phyloP scores from a whole-genome alignment of 2,329 filamentous ascomycete genomes.

The Apiospora hydei region DNA sequence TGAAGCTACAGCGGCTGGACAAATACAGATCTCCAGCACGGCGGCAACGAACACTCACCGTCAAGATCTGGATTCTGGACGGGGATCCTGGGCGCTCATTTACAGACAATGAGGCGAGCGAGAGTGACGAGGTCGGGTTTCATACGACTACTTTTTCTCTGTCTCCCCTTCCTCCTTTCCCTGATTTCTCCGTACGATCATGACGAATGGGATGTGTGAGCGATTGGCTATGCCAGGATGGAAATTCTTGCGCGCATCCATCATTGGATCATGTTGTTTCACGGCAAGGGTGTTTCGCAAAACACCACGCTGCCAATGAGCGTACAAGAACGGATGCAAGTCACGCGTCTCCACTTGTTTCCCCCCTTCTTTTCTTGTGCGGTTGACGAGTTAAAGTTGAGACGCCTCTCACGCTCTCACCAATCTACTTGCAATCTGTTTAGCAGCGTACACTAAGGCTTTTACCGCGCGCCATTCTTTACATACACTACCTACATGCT shows the following conservation, averaged over 20 bases:
- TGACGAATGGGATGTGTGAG: constrained; percentile 3
- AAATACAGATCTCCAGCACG: constrained; percentile 1
- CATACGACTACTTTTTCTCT: background rate
- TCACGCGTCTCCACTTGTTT: constrained; percentile 5
- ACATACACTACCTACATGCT: background rate
- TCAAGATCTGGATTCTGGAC: background rate
- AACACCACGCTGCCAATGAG: constrained; percentile 1
- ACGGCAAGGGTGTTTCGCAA: background rate
- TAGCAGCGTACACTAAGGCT: constrained; percentile 14
- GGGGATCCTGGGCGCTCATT: background rate
- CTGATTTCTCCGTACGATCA: background rate
- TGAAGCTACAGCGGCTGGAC: background rate
- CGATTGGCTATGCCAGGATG: background rate
- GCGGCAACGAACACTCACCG: constrained; percentile 1
- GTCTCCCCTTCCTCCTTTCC: background rate
- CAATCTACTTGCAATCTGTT: background rate
- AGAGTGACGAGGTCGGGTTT: constrained; percentile 13
- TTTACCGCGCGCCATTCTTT: constrained; percentile 10
- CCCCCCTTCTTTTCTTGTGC: background rate
- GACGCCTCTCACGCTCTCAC: background rate
- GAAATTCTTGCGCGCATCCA: background rate
- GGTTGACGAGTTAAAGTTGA: constrained; percentile 4
- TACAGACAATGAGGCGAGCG: background rate
- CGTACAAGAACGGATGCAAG: background rate
- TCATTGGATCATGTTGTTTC: constrained; percentile 19